Evolutionary conservation across 2,329 filamentous ascomycete genomes (phyloP), one percentile per base, ranked within the genome.

Genomic region (Harringtonia aguacate): DNA sequence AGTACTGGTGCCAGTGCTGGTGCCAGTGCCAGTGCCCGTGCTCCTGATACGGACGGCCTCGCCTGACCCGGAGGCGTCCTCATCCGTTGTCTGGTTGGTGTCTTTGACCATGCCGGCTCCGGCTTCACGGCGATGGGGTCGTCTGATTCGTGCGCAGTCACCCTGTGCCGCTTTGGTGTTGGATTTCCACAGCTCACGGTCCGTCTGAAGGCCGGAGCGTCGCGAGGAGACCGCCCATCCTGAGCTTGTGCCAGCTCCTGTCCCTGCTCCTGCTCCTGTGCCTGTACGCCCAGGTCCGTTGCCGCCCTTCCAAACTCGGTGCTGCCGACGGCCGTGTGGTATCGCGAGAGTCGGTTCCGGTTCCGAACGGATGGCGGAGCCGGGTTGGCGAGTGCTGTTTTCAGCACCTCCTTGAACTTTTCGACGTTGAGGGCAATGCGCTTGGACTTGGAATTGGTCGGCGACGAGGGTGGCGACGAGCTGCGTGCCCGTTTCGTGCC

Each of bases 391-490:
- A 82, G 76, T 13, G 81, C 80, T 1, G 81, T 83, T 51, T 74
- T 79, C 36, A 85, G 61, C 1, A 75, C 67, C 43, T 72, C 67
- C 33, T 74, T 72, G 35, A 81, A 61, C 49, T 71, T 69, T 54
- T 77, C 72, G 33, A 80, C 62, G 52, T 84, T 77, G 48, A 81
- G 64, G 0, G 70, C 55, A 8, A 69, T 66, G 1, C 65, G 63
- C 22, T 58, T 61, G 7, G 61, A 53, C 41, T 65, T 69, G 14
- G 72, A 64, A 15, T 61, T 48, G 38, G 73, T 70, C 1, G 85
- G 83, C 2, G 84, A 88, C 6, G 79, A 80, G 2, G 72, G 63
- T 1, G 84, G 84, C 1, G 85, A 88, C 13, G 84, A 86, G 62
- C 82, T 88, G 52, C 78, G 74, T 15, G 81, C 78, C 45, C 85